These are phyloP conservation scores for Hypoxylon lenormandii DNA, from an alignment of 495 filamentous ascomycete genomes.

Conservation along the genomic window DNA sequence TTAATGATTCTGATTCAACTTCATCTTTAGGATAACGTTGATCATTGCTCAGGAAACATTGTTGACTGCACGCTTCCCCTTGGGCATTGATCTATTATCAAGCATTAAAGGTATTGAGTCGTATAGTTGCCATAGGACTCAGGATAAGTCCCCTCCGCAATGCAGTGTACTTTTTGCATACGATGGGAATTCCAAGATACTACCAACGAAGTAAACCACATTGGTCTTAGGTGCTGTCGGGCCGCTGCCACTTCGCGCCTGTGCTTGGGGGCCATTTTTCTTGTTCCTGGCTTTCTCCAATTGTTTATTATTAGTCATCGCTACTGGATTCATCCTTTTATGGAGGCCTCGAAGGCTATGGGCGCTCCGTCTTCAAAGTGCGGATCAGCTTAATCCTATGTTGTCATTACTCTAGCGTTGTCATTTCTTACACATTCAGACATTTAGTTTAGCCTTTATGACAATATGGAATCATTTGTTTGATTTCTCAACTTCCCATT, in stretches of 20 bases:
- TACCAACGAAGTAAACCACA: not conserved
- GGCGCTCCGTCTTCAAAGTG: not conserved
- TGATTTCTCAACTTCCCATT: too few species aligned
- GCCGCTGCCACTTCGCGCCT: not conserved
- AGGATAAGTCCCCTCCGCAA: too few species aligned
- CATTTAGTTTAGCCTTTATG: too few species aligned
- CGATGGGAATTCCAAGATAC: too few species aligned
- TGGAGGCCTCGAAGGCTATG: conserved; percentile 7
- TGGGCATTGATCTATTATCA: too few species aligned
- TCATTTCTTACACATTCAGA: too few species aligned
- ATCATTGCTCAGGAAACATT: too few species aligned
- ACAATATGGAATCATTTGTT: too few species aligned
- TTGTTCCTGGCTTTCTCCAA: not conserved
- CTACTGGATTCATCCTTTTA: conserved; percentile 1
- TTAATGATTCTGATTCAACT: not conserved
- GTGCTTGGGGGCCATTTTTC: conserved; percentile 9
- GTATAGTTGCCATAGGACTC: too few species aligned
- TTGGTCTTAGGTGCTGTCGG: not conserved
- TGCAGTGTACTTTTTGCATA: not conserved
- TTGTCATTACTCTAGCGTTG: not conserved
- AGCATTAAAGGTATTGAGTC: too few species aligned
- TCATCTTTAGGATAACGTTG: too few species aligned
- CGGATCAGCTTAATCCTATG: not conserved
- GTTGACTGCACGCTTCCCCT: too few species aligned
- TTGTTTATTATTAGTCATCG: not conserved